These are phyloP conservation scores for Mycena metata DNA, from an alignment of 768 basidiomycete genomes.

Conservation along the genomic window DNA sequence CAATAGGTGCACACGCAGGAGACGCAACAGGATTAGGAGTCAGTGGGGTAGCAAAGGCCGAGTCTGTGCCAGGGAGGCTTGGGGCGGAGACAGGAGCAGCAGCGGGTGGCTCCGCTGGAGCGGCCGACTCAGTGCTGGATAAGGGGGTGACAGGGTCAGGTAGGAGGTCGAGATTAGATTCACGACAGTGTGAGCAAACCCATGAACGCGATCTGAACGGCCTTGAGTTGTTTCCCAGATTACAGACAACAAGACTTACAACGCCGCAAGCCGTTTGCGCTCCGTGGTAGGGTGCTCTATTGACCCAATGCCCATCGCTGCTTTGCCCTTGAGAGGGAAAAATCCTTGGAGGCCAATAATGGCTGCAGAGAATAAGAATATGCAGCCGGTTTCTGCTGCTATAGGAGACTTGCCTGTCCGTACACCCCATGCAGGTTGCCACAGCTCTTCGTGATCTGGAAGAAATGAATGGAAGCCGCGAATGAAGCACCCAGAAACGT, in stretches of 20 bases:
- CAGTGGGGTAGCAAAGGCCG: slow-evolving; percentile 18
- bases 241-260: slow-evolving; percentile 62
- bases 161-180: slow-evolving; percentile 75
- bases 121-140: not conserved
- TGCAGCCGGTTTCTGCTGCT: not conserved
- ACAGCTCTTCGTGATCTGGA: slow-evolving; percentile 93
- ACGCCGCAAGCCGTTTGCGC: slow-evolving; percentile 79
- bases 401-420: slow-evolving; percentile 77
- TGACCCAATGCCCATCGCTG: slow-evolving; percentile 89
- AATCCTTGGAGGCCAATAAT: slow-evolving; percentile 92
- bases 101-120: slow-evolving; percentile 16
- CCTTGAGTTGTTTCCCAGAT: slow-evolving; percentile 27
- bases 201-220: slow-evolving; percentile 81
- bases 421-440: slow-evolving; percentile 99
- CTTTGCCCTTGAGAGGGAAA: slow-evolving; percentile 90
- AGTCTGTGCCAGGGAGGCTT: slow-evolving; percentile 30
- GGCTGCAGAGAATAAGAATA: slow-evolving; percentile 59
- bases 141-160: slow-evolving; percentile 65
- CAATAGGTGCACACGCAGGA: not conserved
- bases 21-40: slow-evolving; percentile 20
- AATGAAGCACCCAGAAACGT: slow-evolving; percentile 45
- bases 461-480: slow-evolving; percentile 8
- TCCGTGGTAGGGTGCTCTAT: slow-evolving; percentile 83
- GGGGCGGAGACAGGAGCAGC: slow-evolving; percentile 34
- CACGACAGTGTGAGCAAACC: slow-evolving; percentile 81